phyloP scores from a whole-genome alignment of 768 basidiomycete genomes.

The Nevesoporus exiguus region DNA sequence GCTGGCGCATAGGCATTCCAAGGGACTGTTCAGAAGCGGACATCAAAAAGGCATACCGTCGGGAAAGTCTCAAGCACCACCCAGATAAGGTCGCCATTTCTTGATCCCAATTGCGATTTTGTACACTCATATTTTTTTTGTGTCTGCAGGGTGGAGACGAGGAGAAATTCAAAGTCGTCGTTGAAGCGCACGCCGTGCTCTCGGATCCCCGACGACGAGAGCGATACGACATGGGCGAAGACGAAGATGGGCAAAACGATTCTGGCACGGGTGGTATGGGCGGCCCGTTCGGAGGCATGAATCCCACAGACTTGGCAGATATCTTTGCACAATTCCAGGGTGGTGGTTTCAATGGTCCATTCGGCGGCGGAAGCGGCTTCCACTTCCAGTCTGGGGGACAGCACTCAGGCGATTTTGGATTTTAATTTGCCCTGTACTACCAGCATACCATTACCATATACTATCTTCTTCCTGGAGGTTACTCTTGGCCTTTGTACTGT shows the following conservation, averaged over 20 bases:
- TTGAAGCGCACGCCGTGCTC: conserved; percentile 77
- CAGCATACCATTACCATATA: conserved; percentile 9
- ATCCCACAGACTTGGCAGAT: conserved; percentile 54
- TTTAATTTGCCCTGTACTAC: conserved; percentile 7
- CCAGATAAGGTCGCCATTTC: conserved; percentile 65
- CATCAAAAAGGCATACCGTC: conserved; percentile 89
- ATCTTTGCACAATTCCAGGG: conserved; percentile 64
- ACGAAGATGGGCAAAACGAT: conserved; percentile 64
- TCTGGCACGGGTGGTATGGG: conserved; percentile 33
- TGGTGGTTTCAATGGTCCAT: conserved; percentile 13
- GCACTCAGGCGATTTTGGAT: conserved; percentile 15
- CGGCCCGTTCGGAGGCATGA: conserved; percentile 35
- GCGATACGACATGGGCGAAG: conserved; percentile 80
- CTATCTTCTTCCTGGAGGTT: not conserved
- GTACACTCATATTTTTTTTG: conserved; percentile 1
- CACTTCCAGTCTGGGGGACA: conserved; percentile 22
- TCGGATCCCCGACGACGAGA: conserved; percentile 70
- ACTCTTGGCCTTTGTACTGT: too few relatives aligned
- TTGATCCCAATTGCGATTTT: not conserved
- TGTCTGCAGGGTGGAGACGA: conserved; percentile 79
- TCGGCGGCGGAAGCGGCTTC: conserved; percentile 32
- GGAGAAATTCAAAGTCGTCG: conserved; percentile 91
- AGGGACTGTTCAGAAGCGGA: conserved; percentile 64
- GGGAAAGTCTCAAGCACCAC: conserved; percentile 81
- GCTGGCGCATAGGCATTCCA: conserved; percentile 29